Evolutionary conservation across 1,284 basidiomycete genomes (phyloP).

Genomic region (Schizophyllum commune): DNA sequence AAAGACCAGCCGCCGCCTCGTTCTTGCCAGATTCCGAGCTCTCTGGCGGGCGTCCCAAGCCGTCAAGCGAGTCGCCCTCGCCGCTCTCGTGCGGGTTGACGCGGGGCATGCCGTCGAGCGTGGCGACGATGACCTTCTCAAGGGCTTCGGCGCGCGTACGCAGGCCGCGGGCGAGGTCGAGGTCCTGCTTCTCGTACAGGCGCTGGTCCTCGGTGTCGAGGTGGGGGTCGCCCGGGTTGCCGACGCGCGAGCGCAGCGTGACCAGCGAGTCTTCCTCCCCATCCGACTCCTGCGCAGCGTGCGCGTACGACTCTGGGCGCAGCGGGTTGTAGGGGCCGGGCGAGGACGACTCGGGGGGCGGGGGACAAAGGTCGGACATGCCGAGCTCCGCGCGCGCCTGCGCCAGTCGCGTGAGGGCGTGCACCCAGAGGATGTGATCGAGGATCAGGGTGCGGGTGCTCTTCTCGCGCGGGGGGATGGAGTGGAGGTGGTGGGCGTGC

Average conservation of each 20-base stretch:
- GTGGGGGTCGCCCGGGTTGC: conserved; percentile 41
- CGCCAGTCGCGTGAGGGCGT: conserved; percentile 68
- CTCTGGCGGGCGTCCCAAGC: not conserved
- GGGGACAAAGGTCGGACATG: conserved; percentile 46
- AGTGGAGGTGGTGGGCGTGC: conserved; percentile 66
- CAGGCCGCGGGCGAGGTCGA: conserved; percentile 51
- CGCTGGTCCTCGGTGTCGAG: conserved; percentile 54
- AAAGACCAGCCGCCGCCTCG: not conserved
- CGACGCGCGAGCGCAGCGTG: conserved; percentile 43
- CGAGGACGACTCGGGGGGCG: conserved; percentile 28
- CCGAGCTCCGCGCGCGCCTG: conserved; percentile 75
- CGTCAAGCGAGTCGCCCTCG: conserved; percentile 34
- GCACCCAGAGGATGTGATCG: conserved; percentile 78
- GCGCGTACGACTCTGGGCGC: conserved; percentile 62
- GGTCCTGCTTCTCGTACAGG: conserved; percentile 43
- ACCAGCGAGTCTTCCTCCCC: conserved; percentile 41
- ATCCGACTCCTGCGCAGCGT: conserved; percentile 43
- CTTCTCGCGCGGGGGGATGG: conserved; percentile 72
- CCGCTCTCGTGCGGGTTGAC: conserved; percentile 37
- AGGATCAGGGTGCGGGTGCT: conserved; percentile 74
- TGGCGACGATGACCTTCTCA: conserved; percentile 70
- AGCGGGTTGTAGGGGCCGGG: conserved; percentile 47
- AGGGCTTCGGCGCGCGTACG: conserved; percentile 67
- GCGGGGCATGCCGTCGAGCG: conserved; percentile 66
- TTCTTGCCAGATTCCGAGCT: not conserved